Evolutionary conservation across 495 filamentous ascomycete species (phyloP), one percentile per base, ranked within the genome.

Genomic region (Penicillium longicatenatum): DNA sequence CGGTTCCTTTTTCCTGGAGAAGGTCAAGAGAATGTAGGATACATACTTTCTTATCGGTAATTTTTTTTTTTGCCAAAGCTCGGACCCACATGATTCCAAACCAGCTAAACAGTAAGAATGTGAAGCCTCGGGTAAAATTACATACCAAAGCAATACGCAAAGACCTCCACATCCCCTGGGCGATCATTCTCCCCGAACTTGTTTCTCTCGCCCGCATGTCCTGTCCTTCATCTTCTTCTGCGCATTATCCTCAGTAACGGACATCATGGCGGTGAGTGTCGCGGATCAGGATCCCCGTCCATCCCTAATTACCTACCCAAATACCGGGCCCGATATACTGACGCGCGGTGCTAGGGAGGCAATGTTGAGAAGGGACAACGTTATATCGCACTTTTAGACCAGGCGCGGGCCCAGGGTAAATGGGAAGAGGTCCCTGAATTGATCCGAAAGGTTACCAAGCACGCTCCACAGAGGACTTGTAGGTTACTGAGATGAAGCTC

Each of bases 341-440:
- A 74, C 68, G 62, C 37, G 48, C 67, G 58, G 41, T 30, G 54
- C 45, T 66, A 82, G 80, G 72, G 70, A 67, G 73, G 70, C 60
- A 76, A 79, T 57, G 64, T 65, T 45, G 80, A 81, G 55, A 98
- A 98, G 77, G 92, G 87, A 48, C 82, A 80, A 58, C 84, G 86
- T 65, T 96, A 97, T 72, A 79, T 93, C 62, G 78, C 81, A 67
- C 84, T 84, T 74, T 84, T 98, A 61, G 90, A 98, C 67, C 82
- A 84, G 62, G 91, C 91, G 61, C 89, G 94, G 56, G 94, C 90
- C 68, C 85, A 93, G 66, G 91, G 90, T 29, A 86, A 83, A 65
- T 98, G 94, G 94, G 82, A 89, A 58, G 89, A 89, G 29, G 82
- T 97, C n/a, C 89, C 89, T 29, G 94, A 97, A 75, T 78, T 96